These are phyloP conservation scores for Lumnitzera littorea DNA, from an alignment of 345 rosid species.

Conservation along the genomic window DNA sequence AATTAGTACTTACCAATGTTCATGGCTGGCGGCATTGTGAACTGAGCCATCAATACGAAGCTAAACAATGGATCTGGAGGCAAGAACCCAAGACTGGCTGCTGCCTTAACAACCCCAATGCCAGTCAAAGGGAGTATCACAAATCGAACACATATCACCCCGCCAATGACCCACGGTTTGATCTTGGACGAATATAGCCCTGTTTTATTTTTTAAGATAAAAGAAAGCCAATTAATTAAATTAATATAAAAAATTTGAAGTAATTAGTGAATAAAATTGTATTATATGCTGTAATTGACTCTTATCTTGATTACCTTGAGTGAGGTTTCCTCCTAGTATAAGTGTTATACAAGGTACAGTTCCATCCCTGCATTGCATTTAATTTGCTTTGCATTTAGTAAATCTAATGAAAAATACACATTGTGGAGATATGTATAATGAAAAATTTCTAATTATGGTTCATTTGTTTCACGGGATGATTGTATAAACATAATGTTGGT, in stretches of 20 bases:
- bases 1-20: conserved; percentile 18
- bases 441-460: no score
- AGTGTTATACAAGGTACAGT: conserved; percentile 30
- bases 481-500: no score
- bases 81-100: conserved; percentile 14
- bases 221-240: background rate
- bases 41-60: conserved; percentile 39
- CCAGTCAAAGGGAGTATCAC: conserved; percentile 18
- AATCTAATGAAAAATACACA: no score
- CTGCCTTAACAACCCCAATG: conserved; percentile 16
- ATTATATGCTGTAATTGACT: no score
- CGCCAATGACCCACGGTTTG: conserved; percentile 3
- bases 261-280: no score
- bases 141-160: conserved; percentile 16
- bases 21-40: conserved; percentile 50
- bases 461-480: no score
- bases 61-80: conserved; percentile 24
- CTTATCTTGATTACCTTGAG: conserved; percentile 14
- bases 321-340: conserved; percentile 43
- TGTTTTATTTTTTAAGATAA: background rate
- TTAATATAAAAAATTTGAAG: no score
- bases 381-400: no score
- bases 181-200: conserved; percentile 17
- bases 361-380: conserved; percentile 23
- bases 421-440: no score